These are phyloP conservation scores for Ganoderma meredithae DNA, from an alignment of 1,284 basidiomycete species.

Conservation along the genomic window DNA sequence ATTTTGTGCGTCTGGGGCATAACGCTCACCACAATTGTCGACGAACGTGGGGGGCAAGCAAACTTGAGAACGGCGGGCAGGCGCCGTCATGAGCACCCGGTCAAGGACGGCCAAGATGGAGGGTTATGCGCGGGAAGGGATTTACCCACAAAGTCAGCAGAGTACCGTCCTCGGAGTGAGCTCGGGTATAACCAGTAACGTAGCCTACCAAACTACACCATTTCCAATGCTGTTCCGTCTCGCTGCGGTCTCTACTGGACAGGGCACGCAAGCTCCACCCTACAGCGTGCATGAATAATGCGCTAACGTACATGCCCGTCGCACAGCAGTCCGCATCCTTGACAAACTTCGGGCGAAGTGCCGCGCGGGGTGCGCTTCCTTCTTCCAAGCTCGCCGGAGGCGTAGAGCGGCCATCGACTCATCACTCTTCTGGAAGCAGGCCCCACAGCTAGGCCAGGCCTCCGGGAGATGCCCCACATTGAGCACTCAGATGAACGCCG, in stretches of 20 bases:
- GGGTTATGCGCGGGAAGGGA: slow-evolving; percentile 18
- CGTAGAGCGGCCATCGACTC: neutral
- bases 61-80: neutral
- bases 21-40: neutral
- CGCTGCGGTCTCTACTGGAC: slow-evolving; percentile 7
- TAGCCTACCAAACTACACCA: neutral
- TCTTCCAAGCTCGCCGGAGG: neutral
- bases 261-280: slow-evolving; percentile 8
- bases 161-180: neutral
- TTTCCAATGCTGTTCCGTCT: neutral
- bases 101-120: neutral
- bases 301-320: neutral
- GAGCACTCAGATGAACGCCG: slow-evolving; percentile 17
- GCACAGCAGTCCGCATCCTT: neutral
- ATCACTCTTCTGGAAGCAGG: neutral
- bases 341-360: slow-evolving; percentile 1
- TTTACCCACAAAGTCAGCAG: slow-evolving; percentile 15
- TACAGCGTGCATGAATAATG: neutral
- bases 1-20: neutral
- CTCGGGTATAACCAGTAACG: slow-evolving; percentile 2
- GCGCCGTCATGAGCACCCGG: neutral
- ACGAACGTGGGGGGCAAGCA: neutral
- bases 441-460: neutral
- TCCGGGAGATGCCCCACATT: slow-evolving; percentile 2
- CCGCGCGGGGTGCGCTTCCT: neutral